A percentile compares a stretch with the other conserved stretches of the same genome.
Conservation (phyloP, 345 rosid genomes). For the Dimocarpus longan region DNA sequence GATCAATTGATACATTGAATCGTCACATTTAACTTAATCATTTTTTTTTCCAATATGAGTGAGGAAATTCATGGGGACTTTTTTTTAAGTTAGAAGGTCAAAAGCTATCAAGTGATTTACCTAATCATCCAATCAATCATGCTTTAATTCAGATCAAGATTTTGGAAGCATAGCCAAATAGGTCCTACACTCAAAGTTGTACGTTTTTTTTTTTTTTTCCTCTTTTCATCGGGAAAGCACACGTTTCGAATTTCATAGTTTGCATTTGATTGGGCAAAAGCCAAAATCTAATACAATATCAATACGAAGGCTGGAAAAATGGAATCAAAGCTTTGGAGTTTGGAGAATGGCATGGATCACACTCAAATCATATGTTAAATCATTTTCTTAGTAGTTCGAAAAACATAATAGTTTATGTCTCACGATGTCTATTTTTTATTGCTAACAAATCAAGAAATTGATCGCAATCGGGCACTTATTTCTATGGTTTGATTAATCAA, state of each 20-base stretch:
- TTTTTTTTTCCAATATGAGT: background rate
- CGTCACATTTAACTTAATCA: background rate
- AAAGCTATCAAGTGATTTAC: background rate
- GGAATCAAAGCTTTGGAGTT: constrained; percentile 1
- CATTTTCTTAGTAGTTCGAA: background rate
- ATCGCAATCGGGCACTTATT: background rate
- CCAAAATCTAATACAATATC: background rate
- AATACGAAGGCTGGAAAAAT: background rate
- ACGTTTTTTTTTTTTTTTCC: background rate
- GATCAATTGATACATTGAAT: background rate
- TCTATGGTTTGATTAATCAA: background rate
- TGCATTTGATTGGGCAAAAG: background rate
- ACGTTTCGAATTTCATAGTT: background rate
- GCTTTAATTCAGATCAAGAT: background rate
- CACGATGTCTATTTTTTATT: background rate
- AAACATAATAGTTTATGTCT: background rate
- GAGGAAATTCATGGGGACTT: background rate
- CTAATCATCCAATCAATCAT: background rate
- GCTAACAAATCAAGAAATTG: background rate
- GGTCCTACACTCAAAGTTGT: constrained; percentile 1
- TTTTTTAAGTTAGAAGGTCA: background rate
- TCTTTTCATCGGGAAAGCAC: background rate
- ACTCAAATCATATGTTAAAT: constrained; percentile 24
- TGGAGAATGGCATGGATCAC: background rate
- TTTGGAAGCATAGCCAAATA: background rate